Conservation (phyloP, 139 green algal genomes). For the Gonium pectorale region DNA sequence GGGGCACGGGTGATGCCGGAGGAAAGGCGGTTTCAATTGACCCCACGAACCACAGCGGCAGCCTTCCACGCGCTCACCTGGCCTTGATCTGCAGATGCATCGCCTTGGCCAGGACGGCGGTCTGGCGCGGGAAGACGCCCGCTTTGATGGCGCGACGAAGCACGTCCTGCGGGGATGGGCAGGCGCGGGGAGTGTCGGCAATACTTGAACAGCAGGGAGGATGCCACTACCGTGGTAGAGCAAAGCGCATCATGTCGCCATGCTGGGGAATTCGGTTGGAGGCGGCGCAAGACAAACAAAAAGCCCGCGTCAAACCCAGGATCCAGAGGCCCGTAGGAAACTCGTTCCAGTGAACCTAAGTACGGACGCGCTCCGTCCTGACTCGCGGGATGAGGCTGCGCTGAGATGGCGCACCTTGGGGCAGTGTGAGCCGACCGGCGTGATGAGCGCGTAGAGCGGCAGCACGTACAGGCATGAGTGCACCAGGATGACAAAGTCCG, state of each 20-base stretch:
- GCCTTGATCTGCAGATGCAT: conserved; percentile 42
- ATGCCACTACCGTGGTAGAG: background rate
- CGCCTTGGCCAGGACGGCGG: conserved; percentile 37
- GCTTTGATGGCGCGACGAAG: conserved; percentile 27
- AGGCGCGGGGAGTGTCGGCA: background rate
- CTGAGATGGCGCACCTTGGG: conserved; percentile 29
- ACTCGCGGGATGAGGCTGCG: background rate
- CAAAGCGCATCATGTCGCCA: background rate
- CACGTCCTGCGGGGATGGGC: conserved; percentile 18
- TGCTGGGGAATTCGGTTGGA: too few species aligned
- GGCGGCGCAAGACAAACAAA: background rate
- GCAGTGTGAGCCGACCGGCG: conserved; percentile 38
- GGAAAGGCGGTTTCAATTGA: background rate
- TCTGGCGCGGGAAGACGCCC: conserved; percentile 27
- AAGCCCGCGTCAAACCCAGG: background rate
- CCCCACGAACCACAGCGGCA: background rate
- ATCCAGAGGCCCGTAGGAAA: background rate
- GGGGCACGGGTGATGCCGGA: too few species aligned
- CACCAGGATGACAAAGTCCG: conserved; percentile 32
- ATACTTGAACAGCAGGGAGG: background rate
- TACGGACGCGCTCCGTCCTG: background rate
- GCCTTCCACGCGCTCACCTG: background rate
- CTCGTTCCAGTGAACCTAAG: background rate
- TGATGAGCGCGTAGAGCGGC: conserved; percentile 44
- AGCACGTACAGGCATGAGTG: conserved; percentile 40